Conservation (phyloP, 371 early-diverging fungal species). For the Thermomucor indicae-seudaticae region DNA sequence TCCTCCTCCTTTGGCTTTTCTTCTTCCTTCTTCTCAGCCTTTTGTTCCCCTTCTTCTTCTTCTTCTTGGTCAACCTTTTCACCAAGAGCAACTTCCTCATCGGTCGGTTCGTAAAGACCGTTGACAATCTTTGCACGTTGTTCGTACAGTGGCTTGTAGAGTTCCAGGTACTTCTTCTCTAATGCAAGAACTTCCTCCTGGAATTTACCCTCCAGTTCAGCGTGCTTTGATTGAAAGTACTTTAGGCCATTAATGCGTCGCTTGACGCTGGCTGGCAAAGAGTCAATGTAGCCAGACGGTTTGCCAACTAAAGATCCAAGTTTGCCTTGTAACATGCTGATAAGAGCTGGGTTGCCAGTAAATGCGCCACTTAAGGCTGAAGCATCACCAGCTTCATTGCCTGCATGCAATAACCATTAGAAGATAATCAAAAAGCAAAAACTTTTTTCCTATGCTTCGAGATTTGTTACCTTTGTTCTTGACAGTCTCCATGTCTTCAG, state of each 20-base stretch:
- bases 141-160: constrained; percentile 85
- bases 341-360: constrained; percentile 39
- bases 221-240: constrained; percentile 80
- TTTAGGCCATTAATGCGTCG: constrained; percentile 82
- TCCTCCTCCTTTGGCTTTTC: constrained; percentile 30
- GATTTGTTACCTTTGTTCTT: not conserved
- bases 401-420: too few species aligned
- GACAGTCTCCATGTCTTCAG: constrained; percentile 24
- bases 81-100: constrained; percentile 72
- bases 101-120: constrained; percentile 85
- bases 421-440: too few species aligned
- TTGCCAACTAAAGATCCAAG: constrained; percentile 77
- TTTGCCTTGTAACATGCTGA: constrained; percentile 65
- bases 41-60: constrained; percentile 45
- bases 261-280: constrained; percentile 66
- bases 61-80: constrained; percentile 56
- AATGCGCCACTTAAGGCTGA: constrained; percentile 14
- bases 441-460: too few species aligned
- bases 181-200: constrained; percentile 86
- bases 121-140: constrained; percentile 75
- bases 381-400: not conserved
- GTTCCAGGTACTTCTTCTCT: constrained; percentile 90
- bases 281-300: constrained; percentile 79
- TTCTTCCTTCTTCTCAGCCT: constrained; percentile 23
- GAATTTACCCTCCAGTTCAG: constrained; percentile 80